These are phyloP conservation scores for Fusarium graminum DNA, from an alignment of 2,329 filamentous ascomycete species.

Conservation along the genomic window DNA sequence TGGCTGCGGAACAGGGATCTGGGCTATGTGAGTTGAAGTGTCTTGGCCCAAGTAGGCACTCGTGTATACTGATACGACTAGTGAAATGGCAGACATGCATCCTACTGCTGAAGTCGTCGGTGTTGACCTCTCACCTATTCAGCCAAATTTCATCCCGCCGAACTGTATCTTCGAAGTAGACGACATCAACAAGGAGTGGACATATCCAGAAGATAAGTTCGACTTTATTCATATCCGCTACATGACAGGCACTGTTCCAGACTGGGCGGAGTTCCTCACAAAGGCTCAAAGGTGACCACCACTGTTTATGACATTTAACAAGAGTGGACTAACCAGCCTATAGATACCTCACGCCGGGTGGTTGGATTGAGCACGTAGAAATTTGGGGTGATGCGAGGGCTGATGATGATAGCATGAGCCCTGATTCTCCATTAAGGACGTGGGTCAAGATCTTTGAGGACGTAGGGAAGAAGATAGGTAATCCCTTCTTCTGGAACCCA, in stretches of 20 bases:
- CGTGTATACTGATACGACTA: background rate
- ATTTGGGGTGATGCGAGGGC: constrained; percentile 36
- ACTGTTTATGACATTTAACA: constrained; percentile 49
- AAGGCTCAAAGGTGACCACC: constrained; percentile 60
- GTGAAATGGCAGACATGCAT: constrained; percentile 56
- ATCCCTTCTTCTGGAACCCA: constrained; percentile 30
- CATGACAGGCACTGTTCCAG: constrained; percentile 65
- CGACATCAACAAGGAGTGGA: constrained; percentile 67
- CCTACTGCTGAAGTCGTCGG: constrained; percentile 63
- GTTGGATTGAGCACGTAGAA: constrained; percentile 42
- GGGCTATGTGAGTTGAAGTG: constrained; percentile 27
- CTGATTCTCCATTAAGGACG: constrained; percentile 13
- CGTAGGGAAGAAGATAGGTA: constrained; percentile 21
- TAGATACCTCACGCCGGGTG: constrained; percentile 36
- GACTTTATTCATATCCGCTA: constrained; percentile 71
- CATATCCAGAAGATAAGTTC: constrained; percentile 61
- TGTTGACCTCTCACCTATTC: constrained; percentile 70
- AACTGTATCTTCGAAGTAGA: constrained; percentile 76
- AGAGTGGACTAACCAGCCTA: constrained; percentile 25
- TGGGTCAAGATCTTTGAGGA: constrained; percentile 30
- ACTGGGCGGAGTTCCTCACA: constrained; percentile 64
- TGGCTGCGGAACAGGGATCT: constrained; percentile 31
- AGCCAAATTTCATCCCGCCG: constrained; percentile 68
- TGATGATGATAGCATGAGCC: constrained; percentile 46
- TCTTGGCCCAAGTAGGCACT: background rate